Percentiles rank a stretch among this genome's conserved stretches.
Evolutionary conservation across 371 early-diverging fungal species (phyloP).

Genomic region (Rhizopus sp.): DNA sequence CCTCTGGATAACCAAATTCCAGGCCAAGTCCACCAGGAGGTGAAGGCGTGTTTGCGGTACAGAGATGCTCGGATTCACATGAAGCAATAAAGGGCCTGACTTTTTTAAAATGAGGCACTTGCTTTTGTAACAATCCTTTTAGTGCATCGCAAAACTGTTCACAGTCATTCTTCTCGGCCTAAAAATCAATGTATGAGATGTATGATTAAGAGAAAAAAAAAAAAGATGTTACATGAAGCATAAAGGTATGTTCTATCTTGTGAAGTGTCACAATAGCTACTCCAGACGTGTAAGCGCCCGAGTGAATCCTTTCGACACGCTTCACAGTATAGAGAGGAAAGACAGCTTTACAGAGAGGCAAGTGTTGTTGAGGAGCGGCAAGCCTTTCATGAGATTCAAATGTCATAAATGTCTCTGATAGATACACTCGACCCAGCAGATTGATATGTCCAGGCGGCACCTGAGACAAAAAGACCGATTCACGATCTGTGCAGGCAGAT

Average conservation of each 20-base stretch:
- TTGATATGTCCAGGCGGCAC: constrained; percentile 22
- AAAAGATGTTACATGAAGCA: constrained; percentile 38
- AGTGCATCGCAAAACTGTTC: constrained; percentile 61
- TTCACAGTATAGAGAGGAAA: constrained; percentile 90
- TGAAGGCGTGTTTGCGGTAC: not conserved
- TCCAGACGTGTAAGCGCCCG: constrained; percentile 38
- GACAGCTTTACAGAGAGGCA: constrained; percentile 64
- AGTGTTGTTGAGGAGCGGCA: constrained; percentile 45
- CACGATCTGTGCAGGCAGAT: constrained; percentile 4
- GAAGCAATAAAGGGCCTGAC: constrained; percentile 79
- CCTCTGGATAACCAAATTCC: constrained; percentile 88
- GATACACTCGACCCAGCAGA: constrained; percentile 68
- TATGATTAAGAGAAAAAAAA: not conserved
- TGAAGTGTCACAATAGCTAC: constrained; percentile 62
- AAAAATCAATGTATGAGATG: not conserved
- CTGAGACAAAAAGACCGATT: constrained; percentile 18
- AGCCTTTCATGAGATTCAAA: constrained; percentile 69
- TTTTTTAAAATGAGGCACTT: constrained; percentile 70
- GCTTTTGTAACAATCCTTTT: constrained; percentile 49
- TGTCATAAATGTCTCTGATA: constrained; percentile 68
- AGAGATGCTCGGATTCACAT: constrained; percentile 67
- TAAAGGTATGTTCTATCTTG: constrained; percentile 60
- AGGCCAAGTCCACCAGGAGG: constrained; percentile 74
- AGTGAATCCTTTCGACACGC: constrained; percentile 82
- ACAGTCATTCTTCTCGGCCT: constrained; percentile 51